phyloP scores from a whole-genome alignment of 441 rosid species.

The Euphorbia corollata region DNA sequence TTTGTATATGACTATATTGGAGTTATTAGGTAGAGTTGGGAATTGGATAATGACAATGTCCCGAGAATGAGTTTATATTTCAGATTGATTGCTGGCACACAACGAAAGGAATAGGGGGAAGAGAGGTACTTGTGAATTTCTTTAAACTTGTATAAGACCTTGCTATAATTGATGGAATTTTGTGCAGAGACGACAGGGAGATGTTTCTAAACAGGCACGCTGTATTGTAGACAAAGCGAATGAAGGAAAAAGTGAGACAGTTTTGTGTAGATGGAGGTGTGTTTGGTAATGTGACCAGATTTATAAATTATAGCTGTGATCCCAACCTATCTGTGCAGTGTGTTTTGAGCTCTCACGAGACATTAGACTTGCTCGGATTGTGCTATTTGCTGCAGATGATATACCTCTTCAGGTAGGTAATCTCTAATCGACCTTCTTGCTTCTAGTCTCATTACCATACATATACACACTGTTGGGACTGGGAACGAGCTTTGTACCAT shows the following conservation, averaged over 20 bases:
- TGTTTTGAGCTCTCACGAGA: slow-evolving; percentile 41
- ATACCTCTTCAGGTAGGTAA: slow-evolving; percentile 38
- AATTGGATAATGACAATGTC: slow-evolving; percentile 36
- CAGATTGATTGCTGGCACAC: slow-evolving; percentile 61
- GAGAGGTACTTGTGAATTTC: slow-evolving; percentile 36
- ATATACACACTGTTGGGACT: too few relatives aligned
- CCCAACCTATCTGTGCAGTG: slow-evolving; percentile 47
- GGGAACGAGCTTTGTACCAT: too few relatives aligned
- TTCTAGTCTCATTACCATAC: neutral
- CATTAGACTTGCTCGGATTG: slow-evolving; percentile 37
- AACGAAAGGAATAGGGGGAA: slow-evolving; percentile 40
- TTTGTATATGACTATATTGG: slow-evolving; percentile 49
- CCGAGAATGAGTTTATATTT: slow-evolving; percentile 48
- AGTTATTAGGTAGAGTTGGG: slow-evolving; percentile 35
- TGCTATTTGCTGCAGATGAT: slow-evolving; percentile 42
- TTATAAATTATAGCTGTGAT: slow-evolving; percentile 43
- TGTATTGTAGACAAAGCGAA: slow-evolving; percentile 13
- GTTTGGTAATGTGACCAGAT: slow-evolving; percentile 39
- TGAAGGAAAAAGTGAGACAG: slow-evolving; percentile 25
- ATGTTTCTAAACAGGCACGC: slow-evolving; percentile 20
- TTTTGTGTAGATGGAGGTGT: slow-evolving; percentile 39
- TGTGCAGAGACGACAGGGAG: slow-evolving; percentile 33
- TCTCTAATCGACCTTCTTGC: neutral
- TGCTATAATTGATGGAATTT: slow-evolving; percentile 6
- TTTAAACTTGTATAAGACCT: neutral